phyloP scores from a whole-genome alignment of 2,329 filamentous ascomycete species.

The Lachnellula willkommii region DNA sequence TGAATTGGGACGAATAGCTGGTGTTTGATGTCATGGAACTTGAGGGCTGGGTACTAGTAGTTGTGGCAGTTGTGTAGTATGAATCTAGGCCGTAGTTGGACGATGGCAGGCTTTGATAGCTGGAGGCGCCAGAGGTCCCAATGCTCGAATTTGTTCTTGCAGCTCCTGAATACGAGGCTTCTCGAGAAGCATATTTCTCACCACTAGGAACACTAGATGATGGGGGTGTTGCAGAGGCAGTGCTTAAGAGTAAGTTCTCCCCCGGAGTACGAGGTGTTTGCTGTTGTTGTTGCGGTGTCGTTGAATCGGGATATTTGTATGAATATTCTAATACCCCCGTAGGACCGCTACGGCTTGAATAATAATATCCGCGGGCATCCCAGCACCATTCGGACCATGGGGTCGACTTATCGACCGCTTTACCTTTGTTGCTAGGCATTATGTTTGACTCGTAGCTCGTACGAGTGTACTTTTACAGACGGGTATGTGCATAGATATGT shows the following conservation, averaged over 20 bases:
- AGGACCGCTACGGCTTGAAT: slow-evolving; percentile 1
- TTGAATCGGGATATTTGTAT: slow-evolving; percentile 1
- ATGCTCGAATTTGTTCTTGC: background rate
- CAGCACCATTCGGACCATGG: slow-evolving; percentile 12
- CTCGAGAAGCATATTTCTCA: background rate
- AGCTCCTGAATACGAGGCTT: background rate
- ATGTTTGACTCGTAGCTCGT: background rate
- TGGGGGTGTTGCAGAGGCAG: background rate
- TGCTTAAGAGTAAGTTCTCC: background rate
- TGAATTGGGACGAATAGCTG: background rate
- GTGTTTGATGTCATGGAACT: background rate
- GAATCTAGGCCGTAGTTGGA: background rate
- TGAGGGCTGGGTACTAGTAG: background rate
- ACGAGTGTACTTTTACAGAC: background rate
- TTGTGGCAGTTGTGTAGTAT: background rate
- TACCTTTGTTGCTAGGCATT: slow-evolving; percentile 12
- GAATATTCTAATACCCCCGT: slow-evolving; percentile 3
- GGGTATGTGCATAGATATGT: background rate
- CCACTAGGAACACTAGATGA: background rate
- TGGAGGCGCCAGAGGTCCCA: background rate
- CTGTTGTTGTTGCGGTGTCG: slow-evolving; percentile 5
- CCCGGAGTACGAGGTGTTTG: slow-evolving; percentile 4
- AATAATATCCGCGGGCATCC: slow-evolving; percentile 9
- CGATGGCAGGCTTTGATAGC: background rate
- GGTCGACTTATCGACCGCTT: slow-evolving; percentile 8